Evolutionary conservation across 2,329 filamentous ascomycete genomes (phyloP), one percentile per base, ranked within the genome.

Genomic region (Chalaropsis ovoidea): DNA sequence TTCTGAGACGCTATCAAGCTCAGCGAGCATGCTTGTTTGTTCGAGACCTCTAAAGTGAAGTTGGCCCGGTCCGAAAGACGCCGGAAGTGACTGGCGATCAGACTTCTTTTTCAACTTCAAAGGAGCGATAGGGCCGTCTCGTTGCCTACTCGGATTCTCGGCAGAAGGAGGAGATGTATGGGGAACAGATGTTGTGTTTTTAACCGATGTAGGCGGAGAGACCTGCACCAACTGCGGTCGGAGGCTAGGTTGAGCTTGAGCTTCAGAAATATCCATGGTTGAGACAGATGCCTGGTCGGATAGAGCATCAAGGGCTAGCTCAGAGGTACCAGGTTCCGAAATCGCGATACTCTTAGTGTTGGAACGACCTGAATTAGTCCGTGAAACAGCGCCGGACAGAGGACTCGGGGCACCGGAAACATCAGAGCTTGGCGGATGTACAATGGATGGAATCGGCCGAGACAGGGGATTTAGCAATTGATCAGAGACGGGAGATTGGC

Each of bases 191-290:
- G 15, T n/a, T 1, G 22, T 35, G 22, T 17, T 31, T 56, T 35
- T 56, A 6, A n/a, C 52, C 5, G 27, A 62, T n/a, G 47, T 19
- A 47, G 4, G 22, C 7, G 60, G 17, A n/a, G 62, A 63, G 2
- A 69, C 65, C 45, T 67, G 61, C 2, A 71, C 66, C 41, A 71
- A 43, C 13, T 70, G 69, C 0, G 69, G 68, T 52, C 66, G 70
- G 24, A 71, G 35, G 1, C 71, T 67, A 1, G 69, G 70, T 24
- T 70, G 70, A 1, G 64, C 68, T 17, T 70, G 68, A 1, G 68
- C 70, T 42, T 71, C 70, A 0, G 67, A 67, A 8, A 71, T 68
- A 31, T 71, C 70, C 61, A 70, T 68, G 0, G 69, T 71, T 1
- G 70, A 71, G 2, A 70, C 61, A 0, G 70, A 71, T 15, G 68